phyloP scores from a whole-genome alignment of 139 green algal species.

The Picochlorum sp. region DNA sequence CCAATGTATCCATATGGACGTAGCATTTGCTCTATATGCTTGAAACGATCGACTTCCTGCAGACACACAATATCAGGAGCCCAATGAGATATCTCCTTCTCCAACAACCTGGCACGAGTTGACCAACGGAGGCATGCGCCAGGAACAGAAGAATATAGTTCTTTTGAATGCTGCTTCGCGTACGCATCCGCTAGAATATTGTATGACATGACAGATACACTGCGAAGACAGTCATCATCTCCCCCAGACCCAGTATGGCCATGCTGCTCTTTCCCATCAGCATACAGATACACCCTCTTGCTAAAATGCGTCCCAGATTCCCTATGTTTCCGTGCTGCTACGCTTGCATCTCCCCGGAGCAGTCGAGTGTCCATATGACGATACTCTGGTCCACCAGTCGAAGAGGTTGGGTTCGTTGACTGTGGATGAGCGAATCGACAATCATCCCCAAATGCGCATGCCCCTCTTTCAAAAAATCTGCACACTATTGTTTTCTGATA shows the following conservation, averaged over 20 bases:
- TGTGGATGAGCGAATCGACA: not conserved
- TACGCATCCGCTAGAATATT: slow-evolving; percentile 68
- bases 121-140: slow-evolving; percentile 45
- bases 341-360: no score
- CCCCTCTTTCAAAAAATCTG: not conserved
- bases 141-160: slow-evolving; percentile 52
- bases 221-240: not conserved
- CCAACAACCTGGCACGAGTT: slow-evolving; percentile 23
- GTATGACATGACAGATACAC: slow-evolving; percentile 61
- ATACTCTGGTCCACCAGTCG: no score
- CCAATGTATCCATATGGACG: slow-evolving; percentile 31
- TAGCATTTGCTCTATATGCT: slow-evolving; percentile 40
- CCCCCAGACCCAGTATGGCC: not conserved
- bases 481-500: not conserved
- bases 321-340: no score
- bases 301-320: no score
- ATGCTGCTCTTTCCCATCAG: not conserved
- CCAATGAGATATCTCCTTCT: slow-evolving; percentile 16
- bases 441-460: not conserved
- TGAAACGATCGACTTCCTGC: slow-evolving; percentile 71
- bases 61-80: slow-evolving; percentile 58
- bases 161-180: slow-evolving; percentile 41
- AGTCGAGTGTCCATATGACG: no score
- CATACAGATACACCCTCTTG: no score
- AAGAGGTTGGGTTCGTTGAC: not conserved